Evolutionary conservation across 2,329 filamentous ascomycete species (phyloP).

Genomic region (Penicillium sp.): DNA sequence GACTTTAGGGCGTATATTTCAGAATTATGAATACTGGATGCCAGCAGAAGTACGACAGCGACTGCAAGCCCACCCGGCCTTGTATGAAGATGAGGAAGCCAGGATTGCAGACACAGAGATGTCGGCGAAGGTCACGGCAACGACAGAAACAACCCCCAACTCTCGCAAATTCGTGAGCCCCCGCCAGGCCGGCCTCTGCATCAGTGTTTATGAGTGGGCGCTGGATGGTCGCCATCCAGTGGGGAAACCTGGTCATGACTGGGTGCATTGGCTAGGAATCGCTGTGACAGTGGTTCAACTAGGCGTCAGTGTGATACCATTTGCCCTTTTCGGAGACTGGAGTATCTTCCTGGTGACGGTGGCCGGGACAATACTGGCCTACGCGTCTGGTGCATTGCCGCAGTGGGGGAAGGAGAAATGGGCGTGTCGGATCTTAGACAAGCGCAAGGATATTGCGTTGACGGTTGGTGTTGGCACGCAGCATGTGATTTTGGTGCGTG

Average conservation of each 20-base stretch:
- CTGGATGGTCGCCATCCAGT: neutral
- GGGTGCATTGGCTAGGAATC: conserved; percentile 22
- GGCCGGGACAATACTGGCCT: conserved; percentile 37
- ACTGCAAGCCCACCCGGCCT: neutral
- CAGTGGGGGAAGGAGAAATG: conserved; percentile 49
- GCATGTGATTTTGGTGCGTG: conserved; percentile 40
- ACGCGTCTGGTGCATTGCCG: conserved; percentile 34
- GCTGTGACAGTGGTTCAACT: conserved; percentile 25
- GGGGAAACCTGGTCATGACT: neutral
- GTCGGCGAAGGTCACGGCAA: neutral
- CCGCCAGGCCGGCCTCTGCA: neutral
- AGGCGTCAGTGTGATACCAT: conserved; percentile 35
- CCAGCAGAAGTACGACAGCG: conserved; percentile 3
- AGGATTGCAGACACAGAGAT: conserved; percentile 4
- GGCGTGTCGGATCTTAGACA: conserved; percentile 32
- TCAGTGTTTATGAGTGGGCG: conserved; percentile 17
- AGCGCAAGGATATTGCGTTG: conserved; percentile 31
- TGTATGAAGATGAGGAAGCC: neutral
- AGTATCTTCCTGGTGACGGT: conserved; percentile 40
- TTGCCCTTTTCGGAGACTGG: conserved; percentile 35
- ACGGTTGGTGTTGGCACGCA: conserved; percentile 43
- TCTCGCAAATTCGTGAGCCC: neutral
- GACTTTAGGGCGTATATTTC: conserved; percentile 43
- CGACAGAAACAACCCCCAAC: neutral
- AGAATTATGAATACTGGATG: conserved; percentile 40